These are phyloP conservation scores for Piper longum DNA, from an alignment of 164 flowering plant genomes.

Conservation along the genomic window DNA sequence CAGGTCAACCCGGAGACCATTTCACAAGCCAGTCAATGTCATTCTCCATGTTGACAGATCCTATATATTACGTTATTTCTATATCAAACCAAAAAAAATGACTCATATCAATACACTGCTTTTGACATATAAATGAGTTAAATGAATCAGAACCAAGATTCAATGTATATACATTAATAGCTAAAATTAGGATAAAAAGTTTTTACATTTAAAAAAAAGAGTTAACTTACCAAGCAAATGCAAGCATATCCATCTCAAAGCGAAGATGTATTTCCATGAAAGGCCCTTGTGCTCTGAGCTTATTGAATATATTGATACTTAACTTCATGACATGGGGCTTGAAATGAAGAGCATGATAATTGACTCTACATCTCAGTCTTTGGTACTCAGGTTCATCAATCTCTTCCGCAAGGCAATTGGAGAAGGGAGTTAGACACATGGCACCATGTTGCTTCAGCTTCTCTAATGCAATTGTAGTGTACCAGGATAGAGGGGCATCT, in stretches of 20 bases:
- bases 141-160: too few relatives aligned
- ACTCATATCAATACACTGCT: too few relatives aligned
- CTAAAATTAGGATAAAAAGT: too few relatives aligned
- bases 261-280: constrained; percentile 99
- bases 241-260: constrained; percentile 98
- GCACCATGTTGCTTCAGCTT: constrained; percentile 96
- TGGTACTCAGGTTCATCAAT: constrained; percentile 91
- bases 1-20: too few relatives aligned
- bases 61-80: too few relatives aligned
- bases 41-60: too few relatives aligned
- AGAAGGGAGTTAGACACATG: constrained; percentile 89
- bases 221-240: constrained; percentile 86
- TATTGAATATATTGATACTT: constrained; percentile 62
- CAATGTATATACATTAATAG: too few relatives aligned
- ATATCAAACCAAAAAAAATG: too few relatives aligned
- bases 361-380: constrained; percentile 89
- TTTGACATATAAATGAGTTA: too few relatives aligned
- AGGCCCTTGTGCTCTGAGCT: constrained; percentile 81
- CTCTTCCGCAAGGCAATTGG: constrained; percentile 95
- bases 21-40: too few relatives aligned
- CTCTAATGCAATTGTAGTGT: constrained; percentile 57
- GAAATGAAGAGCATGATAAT: constrained; percentile 86
- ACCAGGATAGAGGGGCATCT: constrained; percentile 93
- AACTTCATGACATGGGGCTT: constrained; percentile 83
- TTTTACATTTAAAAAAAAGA: too few relatives aligned